phyloP scores from a whole-genome alignment of 148 eudicot genomes.

The Silene uniflora region DNA sequence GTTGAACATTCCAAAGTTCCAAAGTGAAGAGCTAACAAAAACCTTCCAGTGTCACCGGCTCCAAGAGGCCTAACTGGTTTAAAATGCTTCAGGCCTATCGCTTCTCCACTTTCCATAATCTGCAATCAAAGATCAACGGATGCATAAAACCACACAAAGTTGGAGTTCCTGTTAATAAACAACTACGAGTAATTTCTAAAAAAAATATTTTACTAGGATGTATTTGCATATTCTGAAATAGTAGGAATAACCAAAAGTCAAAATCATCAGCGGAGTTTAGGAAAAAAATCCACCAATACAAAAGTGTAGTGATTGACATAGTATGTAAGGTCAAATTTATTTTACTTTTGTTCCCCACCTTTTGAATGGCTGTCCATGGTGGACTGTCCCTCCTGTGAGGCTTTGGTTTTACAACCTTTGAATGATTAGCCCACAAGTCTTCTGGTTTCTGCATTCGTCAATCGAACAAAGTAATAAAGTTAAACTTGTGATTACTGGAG shows the following conservation, averaged over 20 bases:
- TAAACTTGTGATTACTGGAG: constrained; percentile 3
- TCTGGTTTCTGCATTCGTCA: constrained; percentile 72
- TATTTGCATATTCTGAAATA: not conserved
- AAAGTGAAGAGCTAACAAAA: constrained; percentile 8
- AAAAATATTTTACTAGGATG: not conserved
- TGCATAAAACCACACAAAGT: not conserved
- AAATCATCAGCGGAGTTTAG: not conserved
- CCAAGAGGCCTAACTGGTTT: constrained; percentile 88
- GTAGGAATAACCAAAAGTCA: not conserved
- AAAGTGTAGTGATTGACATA: not conserved
- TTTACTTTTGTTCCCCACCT: constrained; percentile 38
- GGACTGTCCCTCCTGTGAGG: constrained; percentile 77
- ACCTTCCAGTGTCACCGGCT: constrained; percentile 95
- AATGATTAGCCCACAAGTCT: constrained; percentile 89
- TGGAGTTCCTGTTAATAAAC: not conserved
- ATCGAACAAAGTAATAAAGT: constrained; percentile 6
- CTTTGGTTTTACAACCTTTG: constrained; percentile 84
- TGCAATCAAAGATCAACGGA: constrained; percentile 26
- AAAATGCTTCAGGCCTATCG: constrained; percentile 82
- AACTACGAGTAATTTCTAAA: not conserved
- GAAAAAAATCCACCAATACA: not conserved
- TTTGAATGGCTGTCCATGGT: constrained; percentile 76
- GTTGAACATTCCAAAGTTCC: constrained; percentile 6
- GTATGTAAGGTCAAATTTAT: not conserved
- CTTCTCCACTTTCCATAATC: constrained; percentile 77